These are phyloP conservation scores for Datura wrightii DNA, from an alignment of 257 asterid genomes.

Conservation along the genomic window DNA sequence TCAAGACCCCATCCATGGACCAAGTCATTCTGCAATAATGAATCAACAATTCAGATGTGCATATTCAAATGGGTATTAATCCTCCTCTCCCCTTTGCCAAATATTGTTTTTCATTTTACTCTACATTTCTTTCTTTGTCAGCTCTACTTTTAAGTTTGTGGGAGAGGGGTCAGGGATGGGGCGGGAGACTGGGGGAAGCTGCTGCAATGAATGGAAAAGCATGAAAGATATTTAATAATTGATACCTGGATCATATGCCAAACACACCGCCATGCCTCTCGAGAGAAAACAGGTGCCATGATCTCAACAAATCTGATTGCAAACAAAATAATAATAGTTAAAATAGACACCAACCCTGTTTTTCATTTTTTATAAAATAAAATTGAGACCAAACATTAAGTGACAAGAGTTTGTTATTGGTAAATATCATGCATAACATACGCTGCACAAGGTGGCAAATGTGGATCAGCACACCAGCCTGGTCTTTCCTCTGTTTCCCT, in stretches of 20 bases:
- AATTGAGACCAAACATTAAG: slow-evolving; percentile 13
- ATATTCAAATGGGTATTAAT: not conserved
- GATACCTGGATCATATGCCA: slow-evolving; percentile 97
- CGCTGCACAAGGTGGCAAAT: slow-evolving; percentile 98
- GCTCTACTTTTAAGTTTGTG: not conserved
- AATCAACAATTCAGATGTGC: slow-evolving; percentile 30
- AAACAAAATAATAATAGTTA: not conserved
- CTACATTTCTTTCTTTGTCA: not conserved
- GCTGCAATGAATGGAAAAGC: slow-evolving; percentile 18
- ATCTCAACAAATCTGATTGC: slow-evolving; percentile 86
- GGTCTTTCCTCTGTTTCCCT: slow-evolving; percentile 88
- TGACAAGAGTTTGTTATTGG: slow-evolving; percentile 14
- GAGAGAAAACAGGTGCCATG: slow-evolving; percentile 98
- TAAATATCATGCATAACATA: slow-evolving; percentile 42
- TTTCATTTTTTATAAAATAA: not conserved
- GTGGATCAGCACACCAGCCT: slow-evolving; percentile 90
- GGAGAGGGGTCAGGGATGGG: not conserved
- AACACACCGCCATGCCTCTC: slow-evolving; percentile 94
- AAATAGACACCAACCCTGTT: slow-evolving; percentile 4
- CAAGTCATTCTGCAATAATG: slow-evolving; percentile 77
- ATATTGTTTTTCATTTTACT: slow-evolving; percentile 1
- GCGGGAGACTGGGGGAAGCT: not conserved
- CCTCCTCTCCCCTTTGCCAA: not conserved
- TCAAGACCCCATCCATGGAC: slow-evolving; percentile 99
- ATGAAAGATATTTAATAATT: slow-evolving; percentile 9